Evolutionary conservation across 2,329 filamentous ascomycete genomes (phyloP).

Genomic region (Colletotrichum lupini): DNA sequence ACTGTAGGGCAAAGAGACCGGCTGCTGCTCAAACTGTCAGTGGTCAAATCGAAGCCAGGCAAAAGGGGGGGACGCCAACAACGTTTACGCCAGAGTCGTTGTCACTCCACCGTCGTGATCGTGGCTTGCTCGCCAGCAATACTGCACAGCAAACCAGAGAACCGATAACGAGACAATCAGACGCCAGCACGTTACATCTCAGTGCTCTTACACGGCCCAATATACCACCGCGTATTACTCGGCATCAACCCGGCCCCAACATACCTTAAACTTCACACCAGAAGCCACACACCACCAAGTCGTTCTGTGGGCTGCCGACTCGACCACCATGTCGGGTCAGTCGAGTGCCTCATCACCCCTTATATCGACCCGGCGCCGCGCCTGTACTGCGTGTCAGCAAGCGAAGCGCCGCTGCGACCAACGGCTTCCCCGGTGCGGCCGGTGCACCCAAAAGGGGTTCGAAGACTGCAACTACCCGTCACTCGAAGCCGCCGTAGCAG

Average conservation of each 20-base stretch:
- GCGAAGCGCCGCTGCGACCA: slow-evolving; percentile 52
- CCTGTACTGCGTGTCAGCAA: slow-evolving; percentile 48
- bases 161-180: not conserved
- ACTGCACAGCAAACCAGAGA: not conserved
- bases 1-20: not conserved
- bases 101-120: not conserved
- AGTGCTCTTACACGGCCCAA: not conserved
- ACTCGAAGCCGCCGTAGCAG: slow-evolving; percentile 36
- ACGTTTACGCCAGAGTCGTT: not conserved
- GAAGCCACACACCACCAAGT: not conserved
- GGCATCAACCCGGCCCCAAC: slow-evolving; percentile 8
- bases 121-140: not conserved
- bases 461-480: slow-evolving; percentile 40
- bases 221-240: not conserved
- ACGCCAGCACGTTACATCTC: not conserved
- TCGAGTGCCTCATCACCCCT: slow-evolving; percentile 32
- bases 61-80: not conserved
- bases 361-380: slow-evolving; percentile 41
- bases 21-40: not conserved
- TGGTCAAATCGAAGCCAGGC: not conserved
- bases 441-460: slow-evolving; percentile 43
- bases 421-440: slow-evolving; percentile 44
- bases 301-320: slow-evolving; percentile 13
- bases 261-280: not conserved
- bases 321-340: slow-evolving; percentile 33